These are phyloP conservation scores for Osmozyma mogii DNA, from an alignment of 805 yeast genomes.

Conservation along the genomic window DNA sequence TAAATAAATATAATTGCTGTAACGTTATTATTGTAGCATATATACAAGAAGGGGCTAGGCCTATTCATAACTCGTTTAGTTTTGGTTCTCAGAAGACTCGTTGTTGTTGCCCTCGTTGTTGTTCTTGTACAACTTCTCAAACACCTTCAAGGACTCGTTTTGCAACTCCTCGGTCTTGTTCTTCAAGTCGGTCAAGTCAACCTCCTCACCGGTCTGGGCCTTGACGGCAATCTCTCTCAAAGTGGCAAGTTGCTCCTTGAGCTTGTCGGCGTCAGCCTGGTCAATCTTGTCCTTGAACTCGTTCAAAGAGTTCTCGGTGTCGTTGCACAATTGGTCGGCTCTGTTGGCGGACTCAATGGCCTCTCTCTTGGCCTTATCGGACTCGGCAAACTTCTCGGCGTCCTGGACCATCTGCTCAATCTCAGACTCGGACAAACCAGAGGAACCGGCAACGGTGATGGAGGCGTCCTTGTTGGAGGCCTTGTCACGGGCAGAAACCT, in stretches of 20 bases:
- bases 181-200: slow-evolving; percentile 57
- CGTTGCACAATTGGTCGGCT: slow-evolving; percentile 65
- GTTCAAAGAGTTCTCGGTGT: slow-evolving; percentile 40
- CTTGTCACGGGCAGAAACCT: slow-evolving; percentile 90
- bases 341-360: slow-evolving; percentile 80
- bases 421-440: slow-evolving; percentile 85
- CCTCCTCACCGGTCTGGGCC: slow-evolving; percentile 57
- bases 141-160: slow-evolving; percentile 65
- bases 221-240: slow-evolving; percentile 56
- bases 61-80: no score
- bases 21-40: no score
- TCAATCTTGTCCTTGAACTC: slow-evolving; percentile 42
- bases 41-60: no score
- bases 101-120: slow-evolving; percentile 13
- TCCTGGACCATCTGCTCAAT: slow-evolving; percentile 87
- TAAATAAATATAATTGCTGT: no score
- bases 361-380: slow-evolving; percentile 81
- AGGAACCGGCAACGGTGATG: slow-evolving; percentile 92
- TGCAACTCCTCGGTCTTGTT: slow-evolving; percentile 70
- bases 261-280: slow-evolving; percentile 39
- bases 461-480: slow-evolving; percentile 91
- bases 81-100: no score
- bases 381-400: slow-evolving; percentile 82
- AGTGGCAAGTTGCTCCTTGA: slow-evolving; percentile 18
- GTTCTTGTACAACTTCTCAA: slow-evolving; percentile 50